Percentiles rank a stretch among this genome's conserved stretches.
phyloP scores from a whole-genome alignment of 495 filamentous ascomycete species.

The Penicillium fimorum region DNA sequence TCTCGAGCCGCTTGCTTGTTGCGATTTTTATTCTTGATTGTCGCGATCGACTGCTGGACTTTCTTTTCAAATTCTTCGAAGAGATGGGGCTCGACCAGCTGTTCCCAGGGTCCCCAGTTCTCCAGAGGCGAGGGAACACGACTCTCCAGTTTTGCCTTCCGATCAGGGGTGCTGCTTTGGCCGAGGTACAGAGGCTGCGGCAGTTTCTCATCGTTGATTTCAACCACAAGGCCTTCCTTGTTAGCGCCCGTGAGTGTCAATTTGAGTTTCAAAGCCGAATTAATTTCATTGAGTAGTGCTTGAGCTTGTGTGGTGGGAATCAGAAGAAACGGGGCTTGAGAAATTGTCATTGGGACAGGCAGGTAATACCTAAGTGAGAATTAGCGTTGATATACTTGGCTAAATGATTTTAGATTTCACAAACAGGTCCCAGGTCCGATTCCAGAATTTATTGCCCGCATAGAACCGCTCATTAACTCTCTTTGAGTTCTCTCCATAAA shows the following conservation, averaged over 20 bases:
- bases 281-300: slow-evolving; percentile 58
- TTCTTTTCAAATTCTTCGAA: slow-evolving; percentile 48
- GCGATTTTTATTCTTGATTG: neutral
- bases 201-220: slow-evolving; percentile 54
- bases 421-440: slow-evolving; percentile 73
- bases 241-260: slow-evolving; percentile 51
- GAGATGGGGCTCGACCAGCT: slow-evolving; percentile 44
- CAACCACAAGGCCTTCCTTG: slow-evolving; percentile 50
- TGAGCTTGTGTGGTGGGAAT: slow-evolving; percentile 63
- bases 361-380: slow-evolving; percentile 61
- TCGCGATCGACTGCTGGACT: slow-evolving; percentile 24
- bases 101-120: slow-evolving; percentile 17
- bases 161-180: slow-evolving; percentile 36
- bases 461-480: slow-evolving; percentile 54
- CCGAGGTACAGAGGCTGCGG: slow-evolving; percentile 66
- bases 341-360: slow-evolving; percentile 44
- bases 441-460: slow-evolving; percentile 56
- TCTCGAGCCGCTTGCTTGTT: neutral
- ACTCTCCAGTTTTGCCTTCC: slow-evolving; percentile 34
- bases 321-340: slow-evolving; percentile 56
- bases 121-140: slow-evolving; percentile 28
- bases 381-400: neutral
- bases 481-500: slow-evolving; percentile 45
- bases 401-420: slow-evolving; percentile 27
- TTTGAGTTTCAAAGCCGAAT: slow-evolving; percentile 42